phyloP scores from a whole-genome alignment of 2,329 filamentous ascomycete genomes.

The Aaosphaeria arxii region DNA sequence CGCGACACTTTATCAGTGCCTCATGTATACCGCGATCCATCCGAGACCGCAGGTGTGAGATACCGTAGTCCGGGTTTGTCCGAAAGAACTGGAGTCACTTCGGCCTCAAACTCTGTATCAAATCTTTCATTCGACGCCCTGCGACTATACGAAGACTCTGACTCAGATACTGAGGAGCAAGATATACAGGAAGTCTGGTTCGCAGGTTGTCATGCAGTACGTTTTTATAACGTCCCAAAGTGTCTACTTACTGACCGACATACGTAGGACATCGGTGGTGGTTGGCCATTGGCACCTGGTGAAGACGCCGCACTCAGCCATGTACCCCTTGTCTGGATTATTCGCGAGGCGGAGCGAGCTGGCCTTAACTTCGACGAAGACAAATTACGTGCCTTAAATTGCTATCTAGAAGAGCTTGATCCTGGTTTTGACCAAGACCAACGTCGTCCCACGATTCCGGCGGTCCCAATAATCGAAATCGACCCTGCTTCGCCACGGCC shows the following conservation, averaged over 20 bases:
- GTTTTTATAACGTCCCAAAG: constrained; percentile 5
- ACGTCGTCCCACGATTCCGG: neutral
- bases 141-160: constrained; percentile 17
- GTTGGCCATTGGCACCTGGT: constrained; percentile 59
- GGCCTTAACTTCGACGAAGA: constrained; percentile 68
- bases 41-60: constrained; percentile 33
- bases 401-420: constrained; percentile 44
- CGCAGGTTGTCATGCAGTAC: constrained; percentile 66
- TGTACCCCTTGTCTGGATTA: constrained; percentile 68
- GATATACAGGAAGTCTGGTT: constrained; percentile 83
- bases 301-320: constrained; percentile 63
- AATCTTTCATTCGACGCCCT: constrained; percentile 25
- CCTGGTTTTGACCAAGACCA: constrained; percentile 2
- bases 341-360: constrained; percentile 61
- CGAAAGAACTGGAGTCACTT: constrained; percentile 8
- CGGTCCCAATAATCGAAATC: constrained; percentile 32
- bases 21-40: constrained; percentile 26
- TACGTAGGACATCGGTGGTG: constrained; percentile 66
- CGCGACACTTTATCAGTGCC: constrained; percentile 26
- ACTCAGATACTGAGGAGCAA: constrained; percentile 52
- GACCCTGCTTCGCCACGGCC: constrained; percentile 22
- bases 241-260: constrained; percentile 6
- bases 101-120: constrained; percentile 25
- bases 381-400: constrained; percentile 66
- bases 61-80: constrained; percentile 26